Percentiles rank a stretch among this genome's conserved stretches.
Conservation (phyloP, 495 filamentous ascomycete species). For the Penicillium angulare region DNA sequence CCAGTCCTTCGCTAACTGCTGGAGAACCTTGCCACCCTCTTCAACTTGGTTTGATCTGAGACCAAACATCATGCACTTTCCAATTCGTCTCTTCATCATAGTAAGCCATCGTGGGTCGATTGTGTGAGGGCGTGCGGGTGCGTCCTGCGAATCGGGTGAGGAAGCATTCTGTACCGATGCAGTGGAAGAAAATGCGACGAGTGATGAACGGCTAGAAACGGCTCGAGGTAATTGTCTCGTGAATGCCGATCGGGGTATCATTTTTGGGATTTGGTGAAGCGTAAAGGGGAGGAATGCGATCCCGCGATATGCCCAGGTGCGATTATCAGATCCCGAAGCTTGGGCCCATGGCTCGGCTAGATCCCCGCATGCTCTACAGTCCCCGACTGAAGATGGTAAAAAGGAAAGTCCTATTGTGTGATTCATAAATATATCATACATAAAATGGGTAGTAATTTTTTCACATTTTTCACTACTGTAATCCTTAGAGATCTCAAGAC, state of each 20-base stretch:
- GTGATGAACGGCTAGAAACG: neutral
- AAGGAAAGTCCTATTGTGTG: no score
- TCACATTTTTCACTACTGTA: no score
- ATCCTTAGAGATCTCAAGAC: no score
- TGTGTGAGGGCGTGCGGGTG: constrained; percentile 29
- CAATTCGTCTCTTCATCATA: constrained; percentile 69
- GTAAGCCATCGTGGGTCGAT: constrained; percentile 70
- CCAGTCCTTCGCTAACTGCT: constrained; percentile 70
- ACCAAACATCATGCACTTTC: constrained; percentile 82
- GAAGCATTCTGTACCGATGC: constrained; percentile 12
- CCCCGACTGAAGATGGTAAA: no score
- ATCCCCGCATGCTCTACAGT: constrained; percentile 19
- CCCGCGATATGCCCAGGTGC: constrained; percentile 8
- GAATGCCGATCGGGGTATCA: constrained; percentile 19
- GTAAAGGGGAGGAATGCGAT: neutral
- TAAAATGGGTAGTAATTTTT: no score
- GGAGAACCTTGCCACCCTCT: constrained; percentile 60
- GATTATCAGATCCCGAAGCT: constrained; percentile 25
- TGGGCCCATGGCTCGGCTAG: constrained; percentile 18
- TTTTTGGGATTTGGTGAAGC: constrained; percentile 9
- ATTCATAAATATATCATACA: no score
- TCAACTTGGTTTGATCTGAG: constrained; percentile 57
- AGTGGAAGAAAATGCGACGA: constrained; percentile 26
- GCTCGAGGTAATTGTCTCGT: constrained; percentile 18
- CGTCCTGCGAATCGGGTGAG: constrained; percentile 9